Percentiles rank a stretch among this genome's conserved stretches.
Conservation (phyloP, 257 asterid species). For the Solanum tarijense region DNA sequence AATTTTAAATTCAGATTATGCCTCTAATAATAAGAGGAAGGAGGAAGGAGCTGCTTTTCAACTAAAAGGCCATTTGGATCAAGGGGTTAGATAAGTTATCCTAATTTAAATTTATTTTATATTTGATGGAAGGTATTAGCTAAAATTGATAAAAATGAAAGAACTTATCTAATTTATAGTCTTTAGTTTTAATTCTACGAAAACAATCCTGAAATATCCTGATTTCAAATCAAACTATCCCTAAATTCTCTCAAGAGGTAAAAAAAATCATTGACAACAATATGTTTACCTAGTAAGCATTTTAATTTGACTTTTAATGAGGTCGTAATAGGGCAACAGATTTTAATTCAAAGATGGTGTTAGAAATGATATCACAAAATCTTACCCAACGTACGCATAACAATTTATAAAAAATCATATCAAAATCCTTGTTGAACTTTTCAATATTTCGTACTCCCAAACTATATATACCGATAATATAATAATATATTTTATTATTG, state of each 20-base stretch:
- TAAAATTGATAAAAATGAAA: background rate
- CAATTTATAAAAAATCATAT: background rate
- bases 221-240: background rate
- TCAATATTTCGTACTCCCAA: background rate
- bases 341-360: background rate
- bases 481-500: background rate
- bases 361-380: background rate
- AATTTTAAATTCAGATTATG: no score
- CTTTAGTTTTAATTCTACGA: background rate
- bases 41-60: background rate
- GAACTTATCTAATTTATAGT: background rate
- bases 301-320: background rate
- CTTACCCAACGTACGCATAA: background rate
- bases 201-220: background rate
- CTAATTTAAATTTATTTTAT: background rate
- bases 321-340: background rate
- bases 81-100: background rate
- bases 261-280: background rate
- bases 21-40: background rate
- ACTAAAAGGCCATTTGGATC: background rate
- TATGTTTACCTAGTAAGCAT: background rate
- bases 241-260: background rate
- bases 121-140: background rate
- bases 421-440: background rate
- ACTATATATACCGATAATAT: fast-evolving